phyloP scores from a whole-genome alignment of 1,284 basidiomycete genomes.

The Apiotrichum gamsii region DNA sequence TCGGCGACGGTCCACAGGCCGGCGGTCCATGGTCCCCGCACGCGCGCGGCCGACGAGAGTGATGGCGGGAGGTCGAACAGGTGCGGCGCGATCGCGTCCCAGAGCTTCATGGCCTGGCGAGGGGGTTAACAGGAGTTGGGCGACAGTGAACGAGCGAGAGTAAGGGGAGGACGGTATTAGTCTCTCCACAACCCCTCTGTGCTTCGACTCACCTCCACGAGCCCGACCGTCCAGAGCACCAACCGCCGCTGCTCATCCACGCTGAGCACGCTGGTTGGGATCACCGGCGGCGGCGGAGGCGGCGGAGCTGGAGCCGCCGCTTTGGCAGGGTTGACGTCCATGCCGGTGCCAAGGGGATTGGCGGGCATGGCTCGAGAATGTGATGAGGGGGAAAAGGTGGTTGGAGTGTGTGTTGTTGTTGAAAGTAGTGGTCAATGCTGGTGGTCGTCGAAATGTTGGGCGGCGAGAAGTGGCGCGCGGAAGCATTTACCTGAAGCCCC shows the following conservation, averaged over 20 bases:
- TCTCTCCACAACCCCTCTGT: no score
- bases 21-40: conserved; percentile 26
- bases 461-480: no score
- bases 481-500: no score
- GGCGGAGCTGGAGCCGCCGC: conserved; percentile 1
- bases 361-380: no score
- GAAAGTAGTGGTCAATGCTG: no score
- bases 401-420: no score
- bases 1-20: conserved; percentile 30
- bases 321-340: no score
- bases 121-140: neutral
- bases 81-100: conserved; percentile 39
- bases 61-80: conserved; percentile 31
- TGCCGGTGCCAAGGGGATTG: no score
- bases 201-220: conserved; percentile 32
- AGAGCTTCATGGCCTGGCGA: conserved; percentile 37
- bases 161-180: no score
- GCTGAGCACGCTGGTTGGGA: conserved; percentile 36
- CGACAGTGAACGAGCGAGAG: neutral
- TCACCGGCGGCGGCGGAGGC: conserved; percentile 32
- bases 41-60: conserved; percentile 22
- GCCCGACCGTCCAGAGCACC: conserved; percentile 33
- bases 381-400: no score
- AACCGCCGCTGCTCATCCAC: conserved; percentile 40
- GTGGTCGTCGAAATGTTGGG: no score